A percentile compares a stretch with the other conserved stretches of the same genome.
Conservation (phyloP, 805 yeast species). For the Cyberlindnera nakhonratchasimensis region DNA sequence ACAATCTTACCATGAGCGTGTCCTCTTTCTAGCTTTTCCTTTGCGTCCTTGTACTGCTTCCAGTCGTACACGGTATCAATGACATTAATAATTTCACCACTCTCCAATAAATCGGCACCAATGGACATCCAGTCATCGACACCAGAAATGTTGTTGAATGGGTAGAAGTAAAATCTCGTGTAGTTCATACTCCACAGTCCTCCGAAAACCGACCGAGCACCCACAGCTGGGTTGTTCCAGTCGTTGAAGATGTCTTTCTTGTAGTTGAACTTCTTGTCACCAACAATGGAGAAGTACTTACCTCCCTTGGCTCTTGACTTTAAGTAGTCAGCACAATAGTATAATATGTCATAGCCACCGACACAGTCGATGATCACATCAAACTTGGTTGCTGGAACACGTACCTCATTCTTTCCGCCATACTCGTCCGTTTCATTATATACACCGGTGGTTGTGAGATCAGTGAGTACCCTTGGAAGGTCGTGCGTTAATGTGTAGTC, state of each 20-base stretch:
- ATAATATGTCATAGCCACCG: slow-evolving; percentile 56
- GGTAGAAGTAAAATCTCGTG: slow-evolving; percentile 33
- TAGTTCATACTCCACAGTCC: slow-evolving; percentile 37
- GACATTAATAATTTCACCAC: slow-evolving; percentile 42
- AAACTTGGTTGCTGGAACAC: slow-evolving; percentile 37
- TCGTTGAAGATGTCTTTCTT: slow-evolving; percentile 33
- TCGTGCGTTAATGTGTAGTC: slow-evolving; percentile 41
- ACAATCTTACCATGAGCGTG: slow-evolving; percentile 69
- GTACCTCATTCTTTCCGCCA: slow-evolving; percentile 26
- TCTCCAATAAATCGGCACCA: slow-evolving; percentile 44
- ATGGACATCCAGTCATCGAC: slow-evolving; percentile 34
- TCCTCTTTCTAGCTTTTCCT: slow-evolving; percentile 46
- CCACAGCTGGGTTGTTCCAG: slow-evolving; percentile 35
- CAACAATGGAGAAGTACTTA: slow-evolving; percentile 56
- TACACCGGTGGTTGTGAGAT: slow-evolving; percentile 29
- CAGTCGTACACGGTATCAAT: slow-evolving; percentile 58
- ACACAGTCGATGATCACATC: slow-evolving; percentile 67
- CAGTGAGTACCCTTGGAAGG: slow-evolving; percentile 20
- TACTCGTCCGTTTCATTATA: slow-evolving; percentile 29
- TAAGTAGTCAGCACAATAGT: slow-evolving; percentile 40
- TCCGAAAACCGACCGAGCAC: slow-evolving; percentile 35
- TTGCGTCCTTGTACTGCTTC: slow-evolving; percentile 53
- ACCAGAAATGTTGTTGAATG: slow-evolving; percentile 15
- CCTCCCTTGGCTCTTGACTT: slow-evolving; percentile 43
- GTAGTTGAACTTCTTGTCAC: slow-evolving; percentile 50